These are phyloP conservation scores for Eucommia ulmoides DNA, from an alignment of 257 asterid genomes.

Conservation along the genomic window DNA sequence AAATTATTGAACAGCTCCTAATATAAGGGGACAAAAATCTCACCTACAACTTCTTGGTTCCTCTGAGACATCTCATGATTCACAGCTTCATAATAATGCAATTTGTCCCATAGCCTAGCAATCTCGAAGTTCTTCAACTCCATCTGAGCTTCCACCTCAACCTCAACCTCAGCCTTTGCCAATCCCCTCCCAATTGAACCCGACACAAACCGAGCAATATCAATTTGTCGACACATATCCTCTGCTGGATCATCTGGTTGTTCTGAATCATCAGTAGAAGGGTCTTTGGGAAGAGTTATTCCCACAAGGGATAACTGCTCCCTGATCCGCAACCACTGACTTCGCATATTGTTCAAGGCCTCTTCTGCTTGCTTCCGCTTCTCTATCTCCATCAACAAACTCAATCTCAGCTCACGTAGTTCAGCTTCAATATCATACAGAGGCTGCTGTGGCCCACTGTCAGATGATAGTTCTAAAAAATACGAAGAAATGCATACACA, in stretches of 20 bases:
- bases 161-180: slow-evolving; percentile 83
- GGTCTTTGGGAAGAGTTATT: slow-evolving; percentile 51
- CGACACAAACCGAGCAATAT: slow-evolving; percentile 57
- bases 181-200: slow-evolving; percentile 73
- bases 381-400: slow-evolving; percentile 75
- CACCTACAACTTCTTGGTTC: slow-evolving; percentile 90
- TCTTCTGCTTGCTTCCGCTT: slow-evolving; percentile 84
- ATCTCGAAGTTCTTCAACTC: slow-evolving; percentile 68
- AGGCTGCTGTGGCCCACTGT: slow-evolving; percentile 34
- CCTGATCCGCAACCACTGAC: slow-evolving; percentile 53
- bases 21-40: slow-evolving; percentile 17
- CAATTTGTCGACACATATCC: slow-evolving; percentile 51
- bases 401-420: slow-evolving; percentile 52
- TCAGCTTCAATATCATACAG: slow-evolving; percentile 55
- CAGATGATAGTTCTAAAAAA: slow-evolving; percentile 82
- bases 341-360: slow-evolving; percentile 33
- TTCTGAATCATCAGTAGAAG: slow-evolving; percentile 31
- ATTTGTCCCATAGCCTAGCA: slow-evolving; percentile 74
- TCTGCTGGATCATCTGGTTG: slow-evolving; percentile 38
- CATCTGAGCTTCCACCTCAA: slow-evolving; percentile 75
- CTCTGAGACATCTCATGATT: slow-evolving; percentile 96
- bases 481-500: slow-evolving; percentile 20
- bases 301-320: slow-evolving; percentile 56
- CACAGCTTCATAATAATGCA: slow-evolving; percentile 84
- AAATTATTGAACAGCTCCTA: neutral